Conservation (phyloP, 116 monocot species). For the Thalassia testudinum region DNA sequence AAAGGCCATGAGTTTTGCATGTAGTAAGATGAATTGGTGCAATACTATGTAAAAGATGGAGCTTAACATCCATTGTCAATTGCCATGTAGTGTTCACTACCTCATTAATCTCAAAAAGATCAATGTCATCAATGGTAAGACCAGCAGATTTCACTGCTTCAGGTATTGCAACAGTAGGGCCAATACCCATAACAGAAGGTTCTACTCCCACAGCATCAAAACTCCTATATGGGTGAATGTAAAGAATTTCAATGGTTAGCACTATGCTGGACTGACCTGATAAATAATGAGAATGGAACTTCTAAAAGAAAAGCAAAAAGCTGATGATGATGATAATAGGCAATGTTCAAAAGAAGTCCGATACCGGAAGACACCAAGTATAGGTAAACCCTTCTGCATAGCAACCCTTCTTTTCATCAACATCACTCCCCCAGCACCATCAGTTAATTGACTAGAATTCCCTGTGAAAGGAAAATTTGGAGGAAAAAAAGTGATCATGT, state of each 20-base stretch:
- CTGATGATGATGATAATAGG: too few relatives aligned
- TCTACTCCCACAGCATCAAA: slow-evolving; percentile 83
- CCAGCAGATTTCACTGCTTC: slow-evolving; percentile 68
- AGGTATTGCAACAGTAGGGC: slow-evolving; percentile 85
- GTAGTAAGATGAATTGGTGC: not conserved
- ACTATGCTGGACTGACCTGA: too few relatives aligned
- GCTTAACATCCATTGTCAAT: not conserved
- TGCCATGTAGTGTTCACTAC: slow-evolving; percentile 17
- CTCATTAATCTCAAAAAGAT: slow-evolving; percentile 91
- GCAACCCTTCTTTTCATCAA: slow-evolving; percentile 81
- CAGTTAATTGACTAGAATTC: slow-evolving; percentile 91
- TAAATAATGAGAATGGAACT: too few relatives aligned
- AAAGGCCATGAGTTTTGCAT: not conserved
- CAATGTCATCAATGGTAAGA: slow-evolving; percentile 70
- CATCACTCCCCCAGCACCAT: slow-evolving; percentile 93
- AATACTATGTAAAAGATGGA: not conserved
- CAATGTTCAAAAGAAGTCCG: not conserved
- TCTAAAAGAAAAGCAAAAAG: too few relatives aligned
- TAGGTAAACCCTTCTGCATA: slow-evolving; percentile 40
- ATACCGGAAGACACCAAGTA: slow-evolving; percentile 73
- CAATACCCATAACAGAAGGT: slow-evolving; percentile 77
- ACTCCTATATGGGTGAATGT: slow-evolving; percentile 27
- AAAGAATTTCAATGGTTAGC: not conserved
- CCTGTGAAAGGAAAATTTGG: slow-evolving; percentile 17
- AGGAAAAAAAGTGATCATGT: not conserved